These are phyloP conservation scores for Colletotrichum sansevieriae DNA, from an alignment of 2,329 filamentous ascomycete species.

Conservation along the genomic window DNA sequence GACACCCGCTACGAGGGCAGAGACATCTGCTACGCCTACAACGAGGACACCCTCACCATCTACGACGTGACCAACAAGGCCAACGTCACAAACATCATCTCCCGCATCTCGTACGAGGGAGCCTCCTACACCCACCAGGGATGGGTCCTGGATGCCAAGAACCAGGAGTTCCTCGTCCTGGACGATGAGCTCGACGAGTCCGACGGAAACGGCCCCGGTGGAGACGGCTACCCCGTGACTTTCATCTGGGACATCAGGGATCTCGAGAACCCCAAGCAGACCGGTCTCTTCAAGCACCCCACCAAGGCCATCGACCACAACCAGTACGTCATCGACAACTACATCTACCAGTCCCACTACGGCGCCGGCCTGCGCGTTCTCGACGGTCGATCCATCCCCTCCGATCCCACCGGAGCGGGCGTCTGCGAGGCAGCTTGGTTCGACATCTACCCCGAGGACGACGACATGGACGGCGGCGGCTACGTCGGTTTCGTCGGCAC, in stretches of 20 bases:
- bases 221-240: slow-evolving; percentile 60
- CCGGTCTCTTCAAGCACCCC: slow-evolving; percentile 57
- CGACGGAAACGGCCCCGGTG: slow-evolving; percentile 53
- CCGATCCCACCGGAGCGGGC: slow-evolving; percentile 58
- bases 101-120: slow-evolving; percentile 67
- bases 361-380: slow-evolving; percentile 60
- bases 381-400: slow-evolving; percentile 52
- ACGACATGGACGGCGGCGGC: slow-evolving; percentile 54
- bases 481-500: slow-evolving; percentile 56
- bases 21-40: slow-evolving; percentile 70
- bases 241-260: slow-evolving; percentile 64
- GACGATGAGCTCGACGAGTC: slow-evolving; percentile 68
- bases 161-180: slow-evolving; percentile 61
- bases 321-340: slow-evolving; percentile 60
- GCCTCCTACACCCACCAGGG: slow-evolving; percentile 72
- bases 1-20: slow-evolving; percentile 60
- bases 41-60: slow-evolving; percentile 66
- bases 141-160: slow-evolving; percentile 61
- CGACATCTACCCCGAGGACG: slow-evolving; percentile 65
- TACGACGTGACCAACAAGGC: slow-evolving; percentile 66
- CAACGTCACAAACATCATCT: slow-evolving; percentile 59
- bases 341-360: slow-evolving; percentile 65
- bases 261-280: slow-evolving; percentile 58
- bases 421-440: slow-evolving; percentile 64
- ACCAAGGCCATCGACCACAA: slow-evolving; percentile 62